These are phyloP conservation scores for Leccinum fibrillosum DNA, from an alignment of 768 basidiomycete genomes.

Conservation along the genomic window DNA sequence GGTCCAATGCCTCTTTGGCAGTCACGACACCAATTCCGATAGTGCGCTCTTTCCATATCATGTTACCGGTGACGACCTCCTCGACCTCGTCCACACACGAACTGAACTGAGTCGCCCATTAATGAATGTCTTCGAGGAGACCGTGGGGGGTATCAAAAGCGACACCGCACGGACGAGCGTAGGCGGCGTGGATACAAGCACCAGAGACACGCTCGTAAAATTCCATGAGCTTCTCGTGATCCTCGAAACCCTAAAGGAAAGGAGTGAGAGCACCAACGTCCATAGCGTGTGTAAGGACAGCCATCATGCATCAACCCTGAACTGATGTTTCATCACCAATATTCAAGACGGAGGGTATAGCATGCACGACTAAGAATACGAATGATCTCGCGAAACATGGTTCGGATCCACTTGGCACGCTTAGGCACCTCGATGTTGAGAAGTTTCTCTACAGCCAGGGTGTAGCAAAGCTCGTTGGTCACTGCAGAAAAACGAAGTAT, in stretches of 20 bases:
- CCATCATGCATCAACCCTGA: conserved; percentile 79
- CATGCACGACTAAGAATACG: conserved; percentile 86
- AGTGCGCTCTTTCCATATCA: conserved; percentile 97
- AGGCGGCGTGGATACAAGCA: conserved; percentile 96
- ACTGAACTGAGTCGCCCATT: conserved; percentile 94
- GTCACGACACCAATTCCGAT: conserved; percentile 87
- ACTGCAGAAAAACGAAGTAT: conserved; percentile 47
- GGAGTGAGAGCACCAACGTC: conserved; percentile 98
- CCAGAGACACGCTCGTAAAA: conserved; percentile 99
- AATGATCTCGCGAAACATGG: conserved; percentile 95
- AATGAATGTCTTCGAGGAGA: conserved; percentile 95
- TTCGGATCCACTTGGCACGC: conserved; percentile 97
- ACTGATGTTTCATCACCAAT: not conserved
- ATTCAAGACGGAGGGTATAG: conserved; percentile 1
- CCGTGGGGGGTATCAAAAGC: conserved; percentile 97
- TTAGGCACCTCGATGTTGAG: conserved; percentile 97
- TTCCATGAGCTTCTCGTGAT: conserved; percentile 99
- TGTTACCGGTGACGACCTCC: conserved; percentile 95
- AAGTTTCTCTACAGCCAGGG: conserved; percentile 95
- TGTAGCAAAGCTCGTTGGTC: conserved; percentile 98
- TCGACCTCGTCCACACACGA: conserved; percentile 95
- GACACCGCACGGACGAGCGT: conserved; percentile 95
- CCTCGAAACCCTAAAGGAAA: conserved; percentile 99
- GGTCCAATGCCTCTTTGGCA: conserved; percentile 88
- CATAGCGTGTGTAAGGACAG: conserved; percentile 92